Evolutionary conservation across 2,329 filamentous ascomycete species (phyloP).

Genomic region (Phyllachora maydis): DNA sequence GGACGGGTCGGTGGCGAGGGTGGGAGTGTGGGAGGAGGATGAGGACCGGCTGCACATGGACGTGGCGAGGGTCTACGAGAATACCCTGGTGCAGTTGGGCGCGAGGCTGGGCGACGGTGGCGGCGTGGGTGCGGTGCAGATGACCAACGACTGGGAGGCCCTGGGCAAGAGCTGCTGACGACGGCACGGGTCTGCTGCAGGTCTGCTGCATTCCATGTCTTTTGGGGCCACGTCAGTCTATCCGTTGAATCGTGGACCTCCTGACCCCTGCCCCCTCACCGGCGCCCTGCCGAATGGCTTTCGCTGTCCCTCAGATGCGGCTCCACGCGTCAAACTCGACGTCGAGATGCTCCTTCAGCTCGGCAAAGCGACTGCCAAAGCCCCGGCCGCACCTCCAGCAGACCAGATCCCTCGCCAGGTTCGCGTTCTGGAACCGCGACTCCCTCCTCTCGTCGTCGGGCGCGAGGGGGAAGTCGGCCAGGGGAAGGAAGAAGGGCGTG

Average conservation of each 20-base stretch:
- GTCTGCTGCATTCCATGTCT: no score
- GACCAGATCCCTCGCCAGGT: constrained; percentile 41
- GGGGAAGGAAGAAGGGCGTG: constrained; percentile 60
- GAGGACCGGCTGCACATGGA: constrained; percentile 38
- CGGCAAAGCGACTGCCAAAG: constrained; percentile 55
- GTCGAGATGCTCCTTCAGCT: constrained; percentile 51
- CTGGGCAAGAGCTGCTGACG: no score
- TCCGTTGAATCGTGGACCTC: no score
- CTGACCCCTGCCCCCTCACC: no score
- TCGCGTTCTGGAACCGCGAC: constrained; percentile 28
- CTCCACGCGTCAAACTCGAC: constrained; percentile 32
- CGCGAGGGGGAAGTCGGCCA: constrained; percentile 63
- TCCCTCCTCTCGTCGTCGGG: constrained; percentile 41
- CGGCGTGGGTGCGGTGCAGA: constrained; percentile 1
- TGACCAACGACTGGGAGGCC: neutral
- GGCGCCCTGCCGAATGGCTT: no score
- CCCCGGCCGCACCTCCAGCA: constrained; percentile 71
- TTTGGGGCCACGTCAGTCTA: no score
- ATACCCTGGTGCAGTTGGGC: constrained; percentile 55
- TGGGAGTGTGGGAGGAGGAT: constrained; percentile 12
- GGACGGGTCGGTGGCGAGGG: constrained; percentile 6
- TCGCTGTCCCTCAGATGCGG: no score
- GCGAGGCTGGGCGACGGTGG: constrained; percentile 33
- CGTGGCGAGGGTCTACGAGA: constrained; percentile 58
- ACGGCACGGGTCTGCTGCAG: no score